Evolutionary conservation across 2,329 filamentous ascomycete species (phyloP).

Genomic region (Davidsoniella neocaledoniae): DNA sequence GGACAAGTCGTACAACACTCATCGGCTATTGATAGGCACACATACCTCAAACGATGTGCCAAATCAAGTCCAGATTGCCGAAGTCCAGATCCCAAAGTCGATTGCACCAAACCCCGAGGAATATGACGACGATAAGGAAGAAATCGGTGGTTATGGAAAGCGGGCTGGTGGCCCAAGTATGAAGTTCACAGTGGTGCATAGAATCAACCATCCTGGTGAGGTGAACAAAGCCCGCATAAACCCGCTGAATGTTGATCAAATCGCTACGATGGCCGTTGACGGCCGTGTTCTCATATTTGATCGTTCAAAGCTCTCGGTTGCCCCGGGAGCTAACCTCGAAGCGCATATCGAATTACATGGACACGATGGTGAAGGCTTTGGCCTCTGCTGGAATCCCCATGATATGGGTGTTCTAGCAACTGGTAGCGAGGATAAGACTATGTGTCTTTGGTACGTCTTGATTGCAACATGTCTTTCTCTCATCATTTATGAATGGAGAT

Average conservation of each 20-base stretch:
- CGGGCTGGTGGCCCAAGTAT: constrained; percentile 53
- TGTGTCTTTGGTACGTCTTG: constrained; percentile 58
- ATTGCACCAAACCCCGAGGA: constrained; percentile 58
- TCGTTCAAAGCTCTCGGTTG: constrained; percentile 76
- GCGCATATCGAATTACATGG: constrained; percentile 75
- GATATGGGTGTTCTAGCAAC: constrained; percentile 67
- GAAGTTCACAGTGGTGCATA: constrained; percentile 84
- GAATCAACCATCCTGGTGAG: constrained; percentile 89
- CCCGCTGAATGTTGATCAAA: constrained; percentile 91
- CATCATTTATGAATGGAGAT: neutral
- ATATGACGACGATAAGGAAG: constrained; percentile 80
- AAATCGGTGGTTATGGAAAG: constrained; percentile 84
- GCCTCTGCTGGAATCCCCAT: constrained; percentile 82
- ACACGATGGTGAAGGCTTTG: constrained; percentile 80
- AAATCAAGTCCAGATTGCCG: constrained; percentile 90
- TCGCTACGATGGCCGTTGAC: constrained; percentile 82
- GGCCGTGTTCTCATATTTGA: constrained; percentile 86
- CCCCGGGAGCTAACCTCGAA: constrained; percentile 56
- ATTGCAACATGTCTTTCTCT: no score
- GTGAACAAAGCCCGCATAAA: constrained; percentile 98
- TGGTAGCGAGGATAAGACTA: constrained; percentile 81
- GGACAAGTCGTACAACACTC: constrained; percentile 72
- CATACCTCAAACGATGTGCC: constrained; percentile 74
- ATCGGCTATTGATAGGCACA: constrained; percentile 83
- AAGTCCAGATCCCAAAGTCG: constrained; percentile 79